phyloP scores from a whole-genome alignment of 1,139 yeast species.

The Hyphopichia burtonii region DNA sequence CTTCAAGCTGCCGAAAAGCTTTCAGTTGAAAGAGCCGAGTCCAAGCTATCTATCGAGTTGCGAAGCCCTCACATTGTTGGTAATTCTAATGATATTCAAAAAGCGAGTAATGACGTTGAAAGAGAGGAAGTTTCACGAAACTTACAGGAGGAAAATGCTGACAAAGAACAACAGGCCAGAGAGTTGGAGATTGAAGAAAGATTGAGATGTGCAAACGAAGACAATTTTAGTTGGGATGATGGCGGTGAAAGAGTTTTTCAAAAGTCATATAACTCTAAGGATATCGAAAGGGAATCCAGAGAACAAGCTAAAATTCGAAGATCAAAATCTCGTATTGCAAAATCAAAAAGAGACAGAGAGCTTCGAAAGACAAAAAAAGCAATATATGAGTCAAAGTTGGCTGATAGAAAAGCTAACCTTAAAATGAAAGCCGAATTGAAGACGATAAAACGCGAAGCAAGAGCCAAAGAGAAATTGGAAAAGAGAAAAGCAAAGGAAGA shows the following conservation, averaged over 20 bases:
- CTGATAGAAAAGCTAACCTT: not conserved
- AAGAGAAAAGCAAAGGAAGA: not conserved
- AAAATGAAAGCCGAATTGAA: not conserved
- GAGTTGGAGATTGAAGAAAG: not conserved
- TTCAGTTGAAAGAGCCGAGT: too few species aligned
- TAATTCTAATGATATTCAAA: not conserved
- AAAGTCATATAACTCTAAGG: not conserved
- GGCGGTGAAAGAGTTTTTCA: not conserved
- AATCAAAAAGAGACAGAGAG: not conserved
- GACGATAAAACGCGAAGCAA: not conserved
- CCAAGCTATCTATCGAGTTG: too few species aligned
- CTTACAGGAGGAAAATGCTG: not conserved
- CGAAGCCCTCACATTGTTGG: not conserved
- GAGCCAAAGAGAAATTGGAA: not conserved
- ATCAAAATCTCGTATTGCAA: not conserved
- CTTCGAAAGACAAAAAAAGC: not conserved
- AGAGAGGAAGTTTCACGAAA: not conserved
- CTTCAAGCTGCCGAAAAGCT: not conserved
- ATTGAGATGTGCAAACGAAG: not conserved
- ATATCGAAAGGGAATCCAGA: not conserved
- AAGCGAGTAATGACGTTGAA: not conserved
- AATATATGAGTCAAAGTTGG: not conserved
- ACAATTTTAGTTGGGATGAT: not conserved
- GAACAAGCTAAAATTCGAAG: not conserved
- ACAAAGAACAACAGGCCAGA: not conserved